Conservation (phyloP, 1,284 basidiomycete genomes). For the Bondarzewia mesenterica region DNA sequence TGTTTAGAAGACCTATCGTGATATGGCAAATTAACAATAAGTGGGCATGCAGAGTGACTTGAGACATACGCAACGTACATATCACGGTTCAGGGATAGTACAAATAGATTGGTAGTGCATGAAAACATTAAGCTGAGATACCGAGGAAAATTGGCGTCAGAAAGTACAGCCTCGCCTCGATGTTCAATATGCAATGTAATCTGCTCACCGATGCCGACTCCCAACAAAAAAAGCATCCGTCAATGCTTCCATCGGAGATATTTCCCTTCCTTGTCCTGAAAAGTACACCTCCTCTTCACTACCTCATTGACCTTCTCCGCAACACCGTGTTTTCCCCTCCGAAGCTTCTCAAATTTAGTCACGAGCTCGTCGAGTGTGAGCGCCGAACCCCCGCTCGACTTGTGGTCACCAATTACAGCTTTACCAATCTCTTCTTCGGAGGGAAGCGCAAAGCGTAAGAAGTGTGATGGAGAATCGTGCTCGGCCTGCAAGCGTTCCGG, state of each 20-base stretch:
- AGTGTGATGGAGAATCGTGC: slow-evolving; percentile 24
- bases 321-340: slow-evolving; percentile 58
- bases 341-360: slow-evolving; percentile 37
- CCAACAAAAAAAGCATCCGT: too few species aligned
- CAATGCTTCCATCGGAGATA: slow-evolving; percentile 54
- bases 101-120: too few species aligned
- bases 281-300: slow-evolving; percentile 49
- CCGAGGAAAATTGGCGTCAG: too few species aligned
- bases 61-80: too few species aligned
- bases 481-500: slow-evolving; percentile 26
- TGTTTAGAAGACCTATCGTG: too few species aligned
- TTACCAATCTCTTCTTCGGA: slow-evolving; percentile 58
- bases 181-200: too few species aligned
- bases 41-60: too few species aligned
- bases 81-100: too few species aligned
- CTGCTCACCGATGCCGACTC: too few species aligned
- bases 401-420: slow-evolving; percentile 51
- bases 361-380: slow-evolving; percentile 56
- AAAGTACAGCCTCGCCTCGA: too few species aligned
- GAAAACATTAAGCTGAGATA: too few species aligned
- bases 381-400: slow-evolving; percentile 47
- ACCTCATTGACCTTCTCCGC: slow-evolving; percentile 71
- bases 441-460: slow-evolving; percentile 56
- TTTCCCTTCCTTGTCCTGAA: slow-evolving; percentile 43
- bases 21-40: too few species aligned